Base-by-base conservation (phyloP, 345 rosid genomes). In the Moricandia arvensis region DNA sequence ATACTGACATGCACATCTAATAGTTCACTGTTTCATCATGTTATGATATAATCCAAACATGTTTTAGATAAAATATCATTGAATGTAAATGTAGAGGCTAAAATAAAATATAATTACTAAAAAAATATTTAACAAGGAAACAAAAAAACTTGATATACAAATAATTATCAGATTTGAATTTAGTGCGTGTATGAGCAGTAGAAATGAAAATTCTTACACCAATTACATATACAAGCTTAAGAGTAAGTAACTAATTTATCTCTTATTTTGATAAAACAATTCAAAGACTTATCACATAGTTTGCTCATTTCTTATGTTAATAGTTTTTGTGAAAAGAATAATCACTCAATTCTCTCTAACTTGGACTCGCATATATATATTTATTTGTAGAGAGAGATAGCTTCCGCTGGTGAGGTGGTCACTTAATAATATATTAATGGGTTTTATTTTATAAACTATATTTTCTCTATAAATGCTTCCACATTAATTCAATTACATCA, bases 401-500 rank as follows among this genome's bases (percentile, higher is more conserved):
- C 31, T 21, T 21, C 31, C 31, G 31, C 1, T 2, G 31, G 3
- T 29, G 5, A n/a, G n/a, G n/a, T 29, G 31, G 31, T 29, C 31
- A 2, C 31, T 29, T 29, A 29, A 29, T 29, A 29, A 29, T 29
- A 29, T 29, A 70, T 4, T 26, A 6, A 33, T 68, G 66, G 29
- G 54, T 38, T 37, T 49, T n/a, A n/a, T 16, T 47, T 47, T 15
- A 45, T 47, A 59, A 71, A 24, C 33, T 58, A 75, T 49, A 61
- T 6, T 15, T 65, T 43, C 35, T 77, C 51, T 61, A 64, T n/a
- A 71, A 43, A 59, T 53, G 35, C 74, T 80, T 31, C 31, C 45
- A 37, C 53, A 35, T 51, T n/a, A 18, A 30, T 27, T 57, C 17
- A 2, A 21, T 29, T 29, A 47, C 21, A 8, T 13, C 29, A 11